Evolutionary conservation across 495 filamentous ascomycete genomes (phyloP).

Genomic region (Lasiosphaeria ovina): DNA sequence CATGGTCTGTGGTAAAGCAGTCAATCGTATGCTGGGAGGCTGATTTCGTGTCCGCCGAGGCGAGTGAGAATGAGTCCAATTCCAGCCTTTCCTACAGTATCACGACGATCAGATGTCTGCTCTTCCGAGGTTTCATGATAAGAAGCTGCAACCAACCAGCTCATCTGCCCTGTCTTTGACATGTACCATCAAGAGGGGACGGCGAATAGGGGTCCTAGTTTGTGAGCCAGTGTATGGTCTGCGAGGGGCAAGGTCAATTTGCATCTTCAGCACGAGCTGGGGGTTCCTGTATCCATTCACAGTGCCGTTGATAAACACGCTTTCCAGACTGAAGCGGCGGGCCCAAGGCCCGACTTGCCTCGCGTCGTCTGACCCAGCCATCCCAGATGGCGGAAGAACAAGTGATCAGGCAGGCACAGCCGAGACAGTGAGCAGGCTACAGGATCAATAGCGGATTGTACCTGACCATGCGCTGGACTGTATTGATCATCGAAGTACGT

Average conservation of each 20-base stretch:
- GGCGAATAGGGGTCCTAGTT: conserved; percentile 15
- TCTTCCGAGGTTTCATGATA: neutral
- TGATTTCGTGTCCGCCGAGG: conserved; percentile 1
- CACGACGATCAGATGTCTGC: too few species aligned
- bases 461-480: too few species aligned
- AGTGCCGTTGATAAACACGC: conserved; percentile 21
- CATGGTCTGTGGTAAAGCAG: conserved; percentile 8
- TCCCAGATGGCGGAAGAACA: neutral
- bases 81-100: conserved; percentile 21
- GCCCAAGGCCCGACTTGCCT: conserved; percentile 11
- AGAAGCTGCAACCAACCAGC: conserved; percentile 20
- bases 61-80: conserved; percentile 14
- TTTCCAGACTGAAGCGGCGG: conserved; percentile 23
- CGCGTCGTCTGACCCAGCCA: conserved; percentile 13
- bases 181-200: conserved; percentile 30
- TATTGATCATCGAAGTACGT: too few species aligned
- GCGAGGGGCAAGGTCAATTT: conserved; percentile 18
- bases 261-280: conserved; percentile 31
- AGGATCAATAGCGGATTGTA: too few species aligned
- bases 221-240: conserved; percentile 19
- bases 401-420: too few species aligned
- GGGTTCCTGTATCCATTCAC: conserved; percentile 27
- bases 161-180: conserved; percentile 35
- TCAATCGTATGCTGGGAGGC: conserved; percentile 9
- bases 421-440: too few species aligned